Evolutionary conservation across 352 stramenopile genomes (phyloP).

Genomic region (Pythium utonaiense): DNA sequence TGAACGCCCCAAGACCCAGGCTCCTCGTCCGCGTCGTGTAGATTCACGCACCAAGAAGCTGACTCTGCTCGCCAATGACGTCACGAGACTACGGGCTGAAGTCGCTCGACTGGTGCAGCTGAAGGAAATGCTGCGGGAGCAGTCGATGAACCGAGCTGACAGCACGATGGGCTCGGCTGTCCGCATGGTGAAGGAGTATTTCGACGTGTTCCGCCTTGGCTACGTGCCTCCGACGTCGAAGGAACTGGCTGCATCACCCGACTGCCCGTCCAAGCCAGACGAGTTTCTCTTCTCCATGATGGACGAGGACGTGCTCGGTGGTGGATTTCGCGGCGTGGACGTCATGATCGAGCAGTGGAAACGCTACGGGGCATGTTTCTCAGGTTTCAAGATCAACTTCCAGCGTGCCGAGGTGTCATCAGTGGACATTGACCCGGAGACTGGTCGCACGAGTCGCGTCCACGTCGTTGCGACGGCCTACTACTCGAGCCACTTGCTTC

Average conservation of each 20-base stretch:
- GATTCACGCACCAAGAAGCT: conserved; percentile 13
- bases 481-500: conserved; percentile 15
- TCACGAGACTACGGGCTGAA: conserved; percentile 7
- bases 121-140: background rate
- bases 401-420: conserved; percentile 5
- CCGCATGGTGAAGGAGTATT: conserved; percentile 14
- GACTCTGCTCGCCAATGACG: conserved; percentile 1
- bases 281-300: conserved; percentile 10
- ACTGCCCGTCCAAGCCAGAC: background rate
- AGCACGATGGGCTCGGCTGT: conserved; percentile 10
- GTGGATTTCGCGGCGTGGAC: conserved; percentile 12
- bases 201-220: conserved; percentile 14
- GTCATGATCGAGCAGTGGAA: conserved; percentile 24
- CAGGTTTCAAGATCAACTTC: conserved; percentile 15
- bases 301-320: conserved; percentile 13
- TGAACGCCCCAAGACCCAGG: background rate
- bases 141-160: conserved; percentile 14
- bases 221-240: background rate
- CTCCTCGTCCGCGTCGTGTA: background rate
- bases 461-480: conserved; percentile 12
- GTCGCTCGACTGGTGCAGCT: conserved; percentile 14
- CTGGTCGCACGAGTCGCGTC: background rate
- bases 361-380: conserved; percentile 13
- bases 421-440: conserved; percentile 13
- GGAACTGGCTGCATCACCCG: background rate